These are phyloP conservation scores for Coemansia sp. DNA, from an alignment of 192 early-diverging fungal species.

Conservation along the genomic window DNA sequence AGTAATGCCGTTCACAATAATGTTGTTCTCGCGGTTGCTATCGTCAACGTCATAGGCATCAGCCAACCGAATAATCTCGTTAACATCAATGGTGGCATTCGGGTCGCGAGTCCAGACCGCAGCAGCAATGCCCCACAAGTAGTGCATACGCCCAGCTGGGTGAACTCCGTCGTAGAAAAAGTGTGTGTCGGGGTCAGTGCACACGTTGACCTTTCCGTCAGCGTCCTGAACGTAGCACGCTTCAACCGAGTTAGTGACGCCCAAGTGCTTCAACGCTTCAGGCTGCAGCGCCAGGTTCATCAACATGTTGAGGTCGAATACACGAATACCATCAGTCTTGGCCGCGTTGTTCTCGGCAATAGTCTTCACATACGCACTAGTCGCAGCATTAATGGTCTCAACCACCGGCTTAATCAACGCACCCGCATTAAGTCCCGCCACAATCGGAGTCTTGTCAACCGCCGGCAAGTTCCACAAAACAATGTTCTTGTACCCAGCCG, in stretches of 20 bases:
- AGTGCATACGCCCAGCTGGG: constrained; percentile 51
- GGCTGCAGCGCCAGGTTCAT: constrained; percentile 28
- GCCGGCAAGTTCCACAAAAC: constrained; percentile 48
- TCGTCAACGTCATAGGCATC: constrained; percentile 20
- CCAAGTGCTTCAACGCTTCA: constrained; percentile 20
- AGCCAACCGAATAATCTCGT: constrained; percentile 18
- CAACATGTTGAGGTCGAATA: constrained; percentile 31
- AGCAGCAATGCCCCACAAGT: constrained; percentile 43
- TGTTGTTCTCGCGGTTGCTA: constrained; percentile 40
- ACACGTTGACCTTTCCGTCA: constrained; percentile 18
- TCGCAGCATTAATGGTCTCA: constrained; percentile 21
- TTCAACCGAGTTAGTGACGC: constrained; percentile 21
- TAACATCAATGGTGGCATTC: constrained; percentile 17
- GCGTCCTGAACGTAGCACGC: constrained; percentile 30
- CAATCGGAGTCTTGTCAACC: constrained; percentile 26
- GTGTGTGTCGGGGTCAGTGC: constrained; percentile 45
- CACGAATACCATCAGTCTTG: constrained; percentile 20
- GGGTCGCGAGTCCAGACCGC: constrained; percentile 36
- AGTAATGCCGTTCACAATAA: constrained; percentile 22
- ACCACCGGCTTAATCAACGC: constrained; percentile 18
- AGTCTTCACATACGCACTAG: constrained; percentile 12
- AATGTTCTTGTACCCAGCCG: constrained; percentile 49
- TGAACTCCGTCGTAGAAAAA: constrained; percentile 47
- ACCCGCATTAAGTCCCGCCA: constrained; percentile 9
- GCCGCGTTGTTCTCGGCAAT: constrained; percentile 6